A percentile compares a stretch with the other conserved stretches of the same genome.
These are phyloP conservation scores for Lactarius indigo DNA, from an alignment of 768 basidiomycete species.

Conservation along the genomic window DNA sequence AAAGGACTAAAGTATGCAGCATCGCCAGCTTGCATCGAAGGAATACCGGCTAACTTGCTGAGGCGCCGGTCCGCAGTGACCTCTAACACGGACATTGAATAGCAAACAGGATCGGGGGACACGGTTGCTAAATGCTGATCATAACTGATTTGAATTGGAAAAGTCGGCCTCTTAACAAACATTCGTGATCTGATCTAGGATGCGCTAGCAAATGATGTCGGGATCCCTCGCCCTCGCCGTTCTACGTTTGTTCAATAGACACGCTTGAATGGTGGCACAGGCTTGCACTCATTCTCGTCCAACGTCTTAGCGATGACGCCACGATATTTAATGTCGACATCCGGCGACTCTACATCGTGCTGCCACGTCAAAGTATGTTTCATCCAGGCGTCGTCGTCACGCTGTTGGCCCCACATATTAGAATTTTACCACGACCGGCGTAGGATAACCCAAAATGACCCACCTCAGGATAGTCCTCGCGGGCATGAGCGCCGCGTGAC, in stretches of 20 bases:
- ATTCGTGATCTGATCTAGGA: background rate
- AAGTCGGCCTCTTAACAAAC: background rate
- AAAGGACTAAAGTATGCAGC: background rate
- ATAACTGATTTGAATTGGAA: background rate
- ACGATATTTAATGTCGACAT: constrained; percentile 89
- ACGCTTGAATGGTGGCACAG: constrained; percentile 97
- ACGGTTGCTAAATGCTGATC: background rate
- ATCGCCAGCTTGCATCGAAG: no score
- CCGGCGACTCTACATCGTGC: constrained; percentile 65
- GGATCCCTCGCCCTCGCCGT: background rate
- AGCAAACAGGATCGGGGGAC: background rate
- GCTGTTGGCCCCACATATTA: constrained; percentile 40
- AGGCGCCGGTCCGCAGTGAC: no score
- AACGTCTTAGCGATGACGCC: constrained; percentile 80
- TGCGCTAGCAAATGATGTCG: background rate
- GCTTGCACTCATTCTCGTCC: constrained; percentile 95
- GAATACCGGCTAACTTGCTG: no score
- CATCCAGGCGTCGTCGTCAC: constrained; percentile 94
- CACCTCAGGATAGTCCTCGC: constrained; percentile 96
- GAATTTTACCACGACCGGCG: background rate
- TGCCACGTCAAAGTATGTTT: constrained; percentile 96
- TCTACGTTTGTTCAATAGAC: constrained; percentile 56
- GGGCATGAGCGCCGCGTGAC: constrained; percentile 97
- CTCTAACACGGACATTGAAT: background rate
- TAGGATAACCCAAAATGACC: constrained; percentile 26